Percentiles rank a stretch among this genome's conserved stretches.
Conservation (phyloP, 352 stramenopile species). For the Lagenidium giganteum region DNA sequence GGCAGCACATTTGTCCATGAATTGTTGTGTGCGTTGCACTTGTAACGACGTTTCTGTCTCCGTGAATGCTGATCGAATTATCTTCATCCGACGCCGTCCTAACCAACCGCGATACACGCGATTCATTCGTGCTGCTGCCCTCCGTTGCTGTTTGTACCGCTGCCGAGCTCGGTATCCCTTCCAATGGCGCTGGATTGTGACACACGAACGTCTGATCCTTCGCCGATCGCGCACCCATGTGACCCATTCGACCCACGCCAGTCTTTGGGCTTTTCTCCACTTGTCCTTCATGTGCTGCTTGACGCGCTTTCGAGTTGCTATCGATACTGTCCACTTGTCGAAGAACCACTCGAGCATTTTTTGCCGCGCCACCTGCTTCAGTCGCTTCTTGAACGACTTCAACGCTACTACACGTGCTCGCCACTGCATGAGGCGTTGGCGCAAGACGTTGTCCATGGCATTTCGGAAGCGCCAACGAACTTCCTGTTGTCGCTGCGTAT, state of each 20-base stretch:
- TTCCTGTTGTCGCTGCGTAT: slow-evolving; percentile 14
- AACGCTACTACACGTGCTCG: slow-evolving; percentile 3
- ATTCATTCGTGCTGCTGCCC: background rate
- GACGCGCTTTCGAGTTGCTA: slow-evolving; percentile 5
- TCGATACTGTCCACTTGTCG: slow-evolving; percentile 11
- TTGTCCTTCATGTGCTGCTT: slow-evolving; percentile 7
- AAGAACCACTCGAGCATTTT: slow-evolving; percentile 5
- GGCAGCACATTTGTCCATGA: background rate
- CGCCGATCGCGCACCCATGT: background rate
- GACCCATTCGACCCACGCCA: slow-evolving; percentile 4
- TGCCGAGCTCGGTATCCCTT: background rate
- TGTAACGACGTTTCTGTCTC: no score
- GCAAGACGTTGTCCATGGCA: slow-evolving; percentile 5
- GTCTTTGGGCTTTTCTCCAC: slow-evolving; percentile 9
- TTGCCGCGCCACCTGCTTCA: slow-evolving; percentile 11
- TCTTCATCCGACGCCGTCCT: background rate
- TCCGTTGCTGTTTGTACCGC: background rate
- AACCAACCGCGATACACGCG: slow-evolving; percentile 1
- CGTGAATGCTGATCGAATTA: no score
- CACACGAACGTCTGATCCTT: background rate
- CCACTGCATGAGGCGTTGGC: slow-evolving; percentile 13
- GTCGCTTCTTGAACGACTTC: slow-evolving; percentile 13
- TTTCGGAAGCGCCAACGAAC: slow-evolving; percentile 17
- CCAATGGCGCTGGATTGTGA: slow-evolving; percentile 6
- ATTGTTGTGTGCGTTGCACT: slow-evolving; percentile 4